Base-by-base conservation (phyloP, 2,329 filamentous ascomycete species). In the Calonectria naviculata region DNA sequence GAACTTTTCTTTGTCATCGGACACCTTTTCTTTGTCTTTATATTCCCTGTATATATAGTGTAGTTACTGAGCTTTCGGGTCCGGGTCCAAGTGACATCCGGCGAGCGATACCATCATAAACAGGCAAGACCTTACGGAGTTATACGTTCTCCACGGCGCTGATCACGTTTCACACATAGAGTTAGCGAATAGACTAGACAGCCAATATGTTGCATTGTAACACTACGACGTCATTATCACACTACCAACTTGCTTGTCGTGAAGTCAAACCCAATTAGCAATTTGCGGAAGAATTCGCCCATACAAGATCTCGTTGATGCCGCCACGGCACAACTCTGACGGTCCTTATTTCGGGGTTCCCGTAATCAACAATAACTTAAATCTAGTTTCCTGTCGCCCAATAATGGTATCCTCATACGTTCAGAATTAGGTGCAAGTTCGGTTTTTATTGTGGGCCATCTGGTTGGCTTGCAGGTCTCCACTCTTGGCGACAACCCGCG, bases 21-120 rank as follows among this genome's bases (percentile, higher is more conserved):
- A 58, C 42, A 17, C 52, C 21, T 58, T 58, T 38, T 58, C 52
- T 58, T 58, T 58, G 52, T 58, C 31, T 21, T 38, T n/a, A 26
- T 58, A 58, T 58, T 58, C 52, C 52, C 52, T 58, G 52, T 58
- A 58, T 24, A 58, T 58, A 58, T 58, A 58, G 52, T 38, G 52
- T 58, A 58, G 52, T 38, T 58, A 38, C n/a, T 26, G 17, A 38
- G 52, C 34, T 58, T 58, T 58, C n/a, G 34, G 52, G 34, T 38
- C 52, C 52, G 52, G 52, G 52, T 58, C 52, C 52, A 26, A 58
- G 31, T 58, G 52, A 58, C 52, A 24, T 58, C 52, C 52, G 52
- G 52, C 52, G 21, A 41, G 52, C 52, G 31, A 38, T 58, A 58
- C 52, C 52, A 38, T 17, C 34, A 38, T 58, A 24, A 46, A 38